Evolutionary conservation across 371 early-diverging fungal species (phyloP).

Genomic region (Umbelopsis sp.): DNA sequence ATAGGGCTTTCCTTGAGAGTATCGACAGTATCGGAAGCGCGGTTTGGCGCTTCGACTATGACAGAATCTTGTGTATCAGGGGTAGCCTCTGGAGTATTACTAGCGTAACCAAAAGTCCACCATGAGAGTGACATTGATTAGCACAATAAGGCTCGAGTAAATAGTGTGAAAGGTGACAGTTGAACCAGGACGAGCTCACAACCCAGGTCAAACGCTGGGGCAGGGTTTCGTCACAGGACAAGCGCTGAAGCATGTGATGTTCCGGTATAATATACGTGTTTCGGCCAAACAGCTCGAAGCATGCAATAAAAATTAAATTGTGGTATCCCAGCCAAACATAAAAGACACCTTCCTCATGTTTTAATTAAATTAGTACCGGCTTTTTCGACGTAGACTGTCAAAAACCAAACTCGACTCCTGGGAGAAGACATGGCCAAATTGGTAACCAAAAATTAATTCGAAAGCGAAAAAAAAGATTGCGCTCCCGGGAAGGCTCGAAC

Average conservation of each 20-base stretch:
- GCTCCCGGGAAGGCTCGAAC: constrained; percentile 75
- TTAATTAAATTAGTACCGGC: too few relatives aligned
- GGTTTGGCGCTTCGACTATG: neutral
- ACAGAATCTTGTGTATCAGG: neutral
- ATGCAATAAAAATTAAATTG: neutral
- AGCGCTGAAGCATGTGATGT: constrained; percentile 11
- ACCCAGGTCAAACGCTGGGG: constrained; percentile 15
- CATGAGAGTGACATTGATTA: constrained; percentile 11
- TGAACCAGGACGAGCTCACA: neutral
- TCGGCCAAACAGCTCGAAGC: neutral
- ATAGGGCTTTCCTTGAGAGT: neutral
- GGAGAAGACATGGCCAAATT: too few relatives aligned
- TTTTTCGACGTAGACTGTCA: too few relatives aligned
- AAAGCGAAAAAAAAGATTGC: constrained; percentile 29
- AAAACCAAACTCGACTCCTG: too few relatives aligned
- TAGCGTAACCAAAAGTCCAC: constrained; percentile 1
- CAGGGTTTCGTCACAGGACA: constrained; percentile 9
- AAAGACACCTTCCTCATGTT: neutral
- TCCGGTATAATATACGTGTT: neutral
- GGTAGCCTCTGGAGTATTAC: neutral
- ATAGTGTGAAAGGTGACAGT: neutral
- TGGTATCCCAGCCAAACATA: neutral
- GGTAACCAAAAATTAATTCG: neutral
- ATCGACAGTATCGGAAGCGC: neutral
- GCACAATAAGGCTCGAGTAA: neutral